Evolutionary conservation across 2,329 filamentous ascomycete genomes (phyloP), one percentile per base, ranked within the genome.

Genomic region (Ceratocystis ficicola): DNA sequence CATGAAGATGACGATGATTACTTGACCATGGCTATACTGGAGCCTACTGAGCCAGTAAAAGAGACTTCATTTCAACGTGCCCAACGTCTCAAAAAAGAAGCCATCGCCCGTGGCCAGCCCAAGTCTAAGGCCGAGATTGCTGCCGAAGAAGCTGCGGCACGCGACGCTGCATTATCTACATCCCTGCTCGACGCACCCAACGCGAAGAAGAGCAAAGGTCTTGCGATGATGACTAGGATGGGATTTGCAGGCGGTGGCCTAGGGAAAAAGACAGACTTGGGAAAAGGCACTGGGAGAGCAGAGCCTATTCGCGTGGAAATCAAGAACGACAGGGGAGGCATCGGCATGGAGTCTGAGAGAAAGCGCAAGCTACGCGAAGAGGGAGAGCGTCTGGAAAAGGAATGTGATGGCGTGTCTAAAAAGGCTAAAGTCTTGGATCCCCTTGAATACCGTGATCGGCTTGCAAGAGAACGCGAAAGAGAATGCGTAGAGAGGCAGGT

Each of bases 151-250:
- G 83, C 82, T 7, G 81, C 80, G 52, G 84, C 84, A 17, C 86
- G 90, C 64, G 89, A 96, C 73, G 83, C 81, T 46, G 90, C 89
- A 0, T 82, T 96, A 30, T 81, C 86, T 3, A 88, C 78, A n/a
- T 89, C 87, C 4, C 79, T 94, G 62, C 78, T 96, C 5, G 82
- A 86, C 22, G 73, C 76, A 48, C 75, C 78, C 5, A 74, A 75
- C 17, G 77, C 81, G 17, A 80, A 83, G 62, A 82, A 81, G 71
- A 95, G 86, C 77, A 97, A 96, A 73, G 94, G 93, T 1, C 84
- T 95, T 68, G 85, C 89, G 69, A 96, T 99, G 90, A 96, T 99
- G 92, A 87, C 90, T 25, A 93, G 90, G 75, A 89, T 99, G 81
- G 94, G 94, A 0, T 99, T 95, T 77, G 87, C 85, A 67, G 91